Base-by-base conservation (phyloP, 495 filamentous ascomycete species). In the Xylaria grammica region DNA sequence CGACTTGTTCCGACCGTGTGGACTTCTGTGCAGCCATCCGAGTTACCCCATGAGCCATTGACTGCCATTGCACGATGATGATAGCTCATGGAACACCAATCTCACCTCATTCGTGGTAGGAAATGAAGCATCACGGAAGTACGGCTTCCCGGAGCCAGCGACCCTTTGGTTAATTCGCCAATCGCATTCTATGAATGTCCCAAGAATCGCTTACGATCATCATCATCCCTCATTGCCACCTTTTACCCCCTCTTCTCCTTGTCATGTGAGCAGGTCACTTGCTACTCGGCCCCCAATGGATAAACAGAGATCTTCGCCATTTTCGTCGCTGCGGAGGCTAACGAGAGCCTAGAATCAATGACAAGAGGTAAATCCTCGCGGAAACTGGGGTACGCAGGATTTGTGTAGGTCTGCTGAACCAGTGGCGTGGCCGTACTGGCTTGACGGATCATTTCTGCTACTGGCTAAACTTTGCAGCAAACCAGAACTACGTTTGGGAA, bases 231-330 rank as follows among this genome's bases (percentile, higher is more conserved):
- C 10, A 10, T 59, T 34, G 56, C 56, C 42, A 48, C 40, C 42
- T 48, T 19, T 24, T 29, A n/a, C 53, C 56, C 19, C 55, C 56
- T 59, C 56, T 26, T 40, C 38, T 48, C 15, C 26, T 63, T 13
- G 48, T 54, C 50, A 55, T 63, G 60, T 63, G 60, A 63, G 24
- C 50, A 36, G 10, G 60, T 55, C 60, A 63, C 55, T 55, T 34
- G 60, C 50, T 46, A 38, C 60, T 52, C 36, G 6, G 3, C 3
- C 46, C 56, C 50, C 49, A 52, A 55, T 51, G 44, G 62, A 64
- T 44, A 64, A 27, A 20, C 52, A 64, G 44, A 58, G 62, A 64
- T 64, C 62, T 57, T 64, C 62, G 44, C 62, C 46, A 27, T 9
- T 57, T 58, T 64, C 4, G 42, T 56, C 42, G 29, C 30, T 51